These are phyloP conservation scores for Fusarium tupiense DNA, from an alignment of 2,329 filamentous ascomycete species.

Conservation along the genomic window DNA sequence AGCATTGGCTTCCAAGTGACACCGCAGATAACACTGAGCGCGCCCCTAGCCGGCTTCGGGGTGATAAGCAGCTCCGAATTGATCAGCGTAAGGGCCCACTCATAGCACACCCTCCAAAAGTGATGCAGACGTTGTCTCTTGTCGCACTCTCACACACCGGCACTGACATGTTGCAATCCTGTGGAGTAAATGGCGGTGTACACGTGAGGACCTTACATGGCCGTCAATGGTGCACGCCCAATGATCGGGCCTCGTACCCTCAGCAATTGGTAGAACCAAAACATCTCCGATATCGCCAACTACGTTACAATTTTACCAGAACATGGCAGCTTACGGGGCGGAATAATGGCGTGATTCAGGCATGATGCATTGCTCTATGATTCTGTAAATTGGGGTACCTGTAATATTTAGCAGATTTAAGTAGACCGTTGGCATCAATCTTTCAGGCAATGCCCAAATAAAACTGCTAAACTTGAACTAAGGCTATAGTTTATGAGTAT, in stretches of 20 bases:
- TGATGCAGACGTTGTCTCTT: background rate
- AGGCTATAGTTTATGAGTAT: background rate
- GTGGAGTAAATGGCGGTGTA: background rate
- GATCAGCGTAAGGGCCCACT: background rate
- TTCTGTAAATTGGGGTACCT: background rate
- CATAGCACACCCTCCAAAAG: background rate
- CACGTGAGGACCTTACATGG: background rate
- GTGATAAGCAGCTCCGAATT: background rate
- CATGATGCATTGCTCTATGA: background rate
- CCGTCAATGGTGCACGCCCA: background rate
- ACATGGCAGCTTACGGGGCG: too few relatives aligned
- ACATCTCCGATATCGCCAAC: background rate
- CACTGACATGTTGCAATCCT: background rate
- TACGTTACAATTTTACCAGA: fast-evolving
- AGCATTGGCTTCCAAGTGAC: too few relatives aligned
- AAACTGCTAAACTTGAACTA: background rate
- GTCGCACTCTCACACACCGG: background rate
- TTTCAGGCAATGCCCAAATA: background rate
- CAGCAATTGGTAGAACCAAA: too few relatives aligned
- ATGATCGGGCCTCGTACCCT: background rate
- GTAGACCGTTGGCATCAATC: background rate
- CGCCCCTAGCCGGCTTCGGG: background rate
- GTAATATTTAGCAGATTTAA: background rate
- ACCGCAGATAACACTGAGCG: background rate
- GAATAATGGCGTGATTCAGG: background rate